Evolutionary conservation across 129 eudicot species (phyloP), one percentile per base, ranked within the genome.

Genomic region (Oenanthe sinensis): DNA sequence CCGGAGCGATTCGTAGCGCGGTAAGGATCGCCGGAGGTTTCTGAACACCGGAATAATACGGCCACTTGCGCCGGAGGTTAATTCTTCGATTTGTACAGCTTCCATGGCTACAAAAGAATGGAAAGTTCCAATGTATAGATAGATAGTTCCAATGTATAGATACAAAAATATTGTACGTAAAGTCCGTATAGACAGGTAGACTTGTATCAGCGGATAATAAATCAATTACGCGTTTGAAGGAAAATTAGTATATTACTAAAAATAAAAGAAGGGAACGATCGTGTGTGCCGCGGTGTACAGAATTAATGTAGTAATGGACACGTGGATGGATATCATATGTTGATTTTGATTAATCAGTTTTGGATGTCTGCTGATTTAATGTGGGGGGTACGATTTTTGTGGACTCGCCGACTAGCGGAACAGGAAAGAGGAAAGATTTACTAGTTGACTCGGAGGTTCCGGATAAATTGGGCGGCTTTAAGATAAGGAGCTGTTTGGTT

Each of bases 51-150:
- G 99, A 30, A 95, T 95, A 65, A 95, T 92, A 4, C 97, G 93
- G 74, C 88, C 87, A 79, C 99, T 95, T 43, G 99, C 99, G n/a
- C 99, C 99, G 84, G 99, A 95, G 20, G 99, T 95, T 4, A 95
- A 84, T 88, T 95, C 89, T 81, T 90, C 96, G 82, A 87, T 88
- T 82, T 80, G 84, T 65, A 86, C 79, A 52, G 86, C 76, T 82
- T 81, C 91, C 96, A 85, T 87, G 46, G 77, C 52, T 75, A 5
- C 3, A 58, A 58, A 8, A 20, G 33, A 60, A 60, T 60, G 36
- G 68, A 60, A 60, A 60, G 68, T 60, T 60, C 6, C 0, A 24
- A 60, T 0, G 68, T 60, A 60, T 24, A 60, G 68, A 60, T n/a
- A 60, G n/a, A n/a, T n/a, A 60, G 68, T 60, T 60, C 6, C 0